A percentile compares a stretch with the other conserved stretches of the same genome.
These are phyloP conservation scores for Claviceps fusiformis DNA, from an alignment of 2,329 filamentous ascomycete species.

Conservation along the genomic window DNA sequence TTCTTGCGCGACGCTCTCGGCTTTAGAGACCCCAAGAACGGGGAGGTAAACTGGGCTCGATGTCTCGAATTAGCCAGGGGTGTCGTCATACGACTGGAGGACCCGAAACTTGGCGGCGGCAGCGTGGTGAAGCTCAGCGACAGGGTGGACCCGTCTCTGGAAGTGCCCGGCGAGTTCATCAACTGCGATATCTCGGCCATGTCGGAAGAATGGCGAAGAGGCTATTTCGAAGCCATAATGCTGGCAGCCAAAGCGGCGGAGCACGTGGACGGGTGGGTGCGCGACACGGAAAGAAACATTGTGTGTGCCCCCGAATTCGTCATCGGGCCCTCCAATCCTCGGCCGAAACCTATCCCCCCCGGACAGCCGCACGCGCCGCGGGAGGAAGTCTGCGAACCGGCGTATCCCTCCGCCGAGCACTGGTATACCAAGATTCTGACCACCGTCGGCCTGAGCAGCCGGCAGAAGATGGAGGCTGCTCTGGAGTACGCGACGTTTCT, in stretches of 20 bases:
- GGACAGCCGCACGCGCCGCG: constrained; percentile 48
- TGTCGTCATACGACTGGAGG: constrained; percentile 54
- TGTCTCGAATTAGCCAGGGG: constrained; percentile 47
- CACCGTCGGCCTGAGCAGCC: constrained; percentile 63
- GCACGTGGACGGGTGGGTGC: constrained; percentile 66
- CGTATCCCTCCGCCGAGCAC: constrained; percentile 56
- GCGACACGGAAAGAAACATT: constrained; percentile 51
- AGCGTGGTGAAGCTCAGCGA: constrained; percentile 41
- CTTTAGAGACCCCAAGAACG: constrained; percentile 39
- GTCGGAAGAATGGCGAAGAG: constrained; percentile 71
- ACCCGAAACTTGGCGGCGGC: constrained; percentile 53
- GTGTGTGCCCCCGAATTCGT: constrained; percentile 63
- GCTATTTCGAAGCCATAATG: constrained; percentile 76
- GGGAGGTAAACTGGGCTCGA: constrained; percentile 51
- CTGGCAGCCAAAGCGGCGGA: constrained; percentile 63
- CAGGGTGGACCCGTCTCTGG: constrained; percentile 51
- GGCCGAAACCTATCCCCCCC: constrained; percentile 57
- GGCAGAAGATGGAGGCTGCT: constrained; percentile 69
- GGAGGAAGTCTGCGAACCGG: constrained; percentile 61
- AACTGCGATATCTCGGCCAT: constrained; percentile 59
- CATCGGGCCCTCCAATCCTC: constrained; percentile 70
- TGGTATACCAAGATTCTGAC: constrained; percentile 75
- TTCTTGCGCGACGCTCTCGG: constrained; percentile 51
- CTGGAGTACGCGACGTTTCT: constrained; percentile 76
- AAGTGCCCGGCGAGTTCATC: constrained; percentile 53